These are phyloP conservation scores for Hirsutella thompsonii DNA, from an alignment of 2,329 filamentous ascomycete species.

Conservation along the genomic window DNA sequence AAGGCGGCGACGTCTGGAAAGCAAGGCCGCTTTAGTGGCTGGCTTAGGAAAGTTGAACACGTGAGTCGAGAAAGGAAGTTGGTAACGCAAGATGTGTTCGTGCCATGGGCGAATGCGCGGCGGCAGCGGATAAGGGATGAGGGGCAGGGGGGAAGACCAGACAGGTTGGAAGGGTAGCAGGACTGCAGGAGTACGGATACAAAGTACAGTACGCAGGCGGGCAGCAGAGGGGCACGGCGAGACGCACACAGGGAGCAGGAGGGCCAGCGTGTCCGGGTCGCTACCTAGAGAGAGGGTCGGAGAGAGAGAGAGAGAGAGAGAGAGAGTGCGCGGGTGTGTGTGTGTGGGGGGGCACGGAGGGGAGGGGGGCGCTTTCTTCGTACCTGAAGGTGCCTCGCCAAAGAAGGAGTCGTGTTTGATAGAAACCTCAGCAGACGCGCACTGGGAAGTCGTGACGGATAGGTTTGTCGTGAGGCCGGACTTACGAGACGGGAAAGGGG, in stretches of 20 bases:
- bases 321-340: too few species aligned
- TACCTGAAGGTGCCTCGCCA: too few species aligned
- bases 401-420: too few species aligned
- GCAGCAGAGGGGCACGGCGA: too few species aligned
- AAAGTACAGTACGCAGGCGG: too few species aligned
- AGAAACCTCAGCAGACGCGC: too few species aligned
- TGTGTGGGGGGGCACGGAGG: too few species aligned
- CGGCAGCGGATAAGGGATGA: constrained; percentile 1
- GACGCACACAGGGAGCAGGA: too few species aligned
- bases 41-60: constrained; percentile 2
- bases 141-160: background rate
- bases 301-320: too few species aligned
- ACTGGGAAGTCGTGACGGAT: too few species aligned
- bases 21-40: constrained; percentile 1
- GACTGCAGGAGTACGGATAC: background rate
- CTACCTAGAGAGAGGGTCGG: background rate
- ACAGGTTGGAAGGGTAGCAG: background rate
- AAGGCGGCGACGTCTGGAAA: background rate
- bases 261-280: too few species aligned
- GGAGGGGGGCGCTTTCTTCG: too few species aligned
- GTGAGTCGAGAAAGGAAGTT: constrained; percentile 1
- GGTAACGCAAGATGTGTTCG: background rate
- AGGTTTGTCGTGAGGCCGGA: background rate
- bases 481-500: background rate
- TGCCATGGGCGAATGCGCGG: background rate